Base-by-base conservation (phyloP, 78 protist species). In the Dictyostelium intermedium region DNA sequence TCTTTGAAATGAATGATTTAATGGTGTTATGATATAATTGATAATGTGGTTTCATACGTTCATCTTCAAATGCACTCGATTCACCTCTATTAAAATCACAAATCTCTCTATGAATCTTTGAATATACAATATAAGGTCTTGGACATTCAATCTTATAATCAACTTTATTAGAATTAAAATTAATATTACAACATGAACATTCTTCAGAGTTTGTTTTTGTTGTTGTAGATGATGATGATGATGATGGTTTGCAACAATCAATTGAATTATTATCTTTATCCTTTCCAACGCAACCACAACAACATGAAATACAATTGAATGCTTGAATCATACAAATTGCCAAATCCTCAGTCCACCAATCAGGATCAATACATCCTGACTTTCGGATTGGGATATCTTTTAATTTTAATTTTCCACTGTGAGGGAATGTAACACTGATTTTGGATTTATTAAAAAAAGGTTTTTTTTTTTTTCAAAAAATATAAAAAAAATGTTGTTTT, bases 391-490 rank as follows among this genome's bases (percentile, higher is more conserved):
- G 70, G 0, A 89, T 53, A 45, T 79, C 94, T 30, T 89, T 30
- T 16, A 89, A 25, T 34, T 35, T 43, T 18, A n/a, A 25, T 32
- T 16, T 43, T 3, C 94, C 94, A 35, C 87, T 80, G 47, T 89
- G 94, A 23, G 94, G 94, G 30, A 89, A 89, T 81, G 94, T 89
- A 16, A 89, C n/a, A 45, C 94, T 89, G 2, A 5, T 39, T 2
- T 5, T 39, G 43, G 2, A 39, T 39, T 39, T 39, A 39, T 18
- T 70, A 35, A 6, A 5, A 5, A n/a, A 7, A 23, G 3, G 9
- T 8, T 18, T 7, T 11, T 27, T 5, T 2, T 25, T 72, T 3
- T 11, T 5, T 20, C n/a, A 27, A 25, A 45, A 11, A 18, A 47
- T 5, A 47, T 10, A 50, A 43, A 23, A 20, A n/a, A 23, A 8